Conservation (phyloP, 2,329 filamentous ascomycete species). For the Trichoderma asperellum region DNA sequence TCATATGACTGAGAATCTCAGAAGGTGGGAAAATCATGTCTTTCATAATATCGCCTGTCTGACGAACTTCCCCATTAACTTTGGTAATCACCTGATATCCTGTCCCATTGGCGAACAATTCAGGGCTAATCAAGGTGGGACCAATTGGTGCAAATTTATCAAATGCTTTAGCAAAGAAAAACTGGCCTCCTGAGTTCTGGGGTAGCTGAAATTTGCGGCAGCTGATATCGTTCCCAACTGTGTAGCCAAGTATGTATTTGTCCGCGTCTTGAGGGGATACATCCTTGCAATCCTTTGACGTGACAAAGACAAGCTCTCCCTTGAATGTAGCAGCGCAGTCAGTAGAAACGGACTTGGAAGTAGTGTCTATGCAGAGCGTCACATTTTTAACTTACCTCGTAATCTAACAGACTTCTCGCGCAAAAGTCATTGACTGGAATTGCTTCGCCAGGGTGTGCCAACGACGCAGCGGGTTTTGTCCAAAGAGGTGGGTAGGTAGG, state of each 20-base stretch:
- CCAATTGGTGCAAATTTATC: slow-evolving; percentile 58
- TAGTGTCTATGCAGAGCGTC: too few species aligned
- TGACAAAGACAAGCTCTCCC: slow-evolving; percentile 54
- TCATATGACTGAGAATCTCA: slow-evolving; percentile 49
- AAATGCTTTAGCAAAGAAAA: slow-evolving; percentile 55
- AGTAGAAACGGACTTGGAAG: too few species aligned
- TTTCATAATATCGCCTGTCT: slow-evolving; percentile 45
- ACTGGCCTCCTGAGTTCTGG: slow-evolving; percentile 43
- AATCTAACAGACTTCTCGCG: slow-evolving; percentile 47
- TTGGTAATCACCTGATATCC: slow-evolving; percentile 36
- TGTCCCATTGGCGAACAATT: slow-evolving; percentile 29
- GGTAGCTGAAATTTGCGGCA: slow-evolving; percentile 56
- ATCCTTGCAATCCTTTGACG: slow-evolving; percentile 52
- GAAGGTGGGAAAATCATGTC: slow-evolving; percentile 53
- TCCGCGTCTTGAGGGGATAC: slow-evolving; percentile 51
- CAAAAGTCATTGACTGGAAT: slow-evolving; percentile 45
- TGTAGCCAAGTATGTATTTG: slow-evolving; percentile 60
- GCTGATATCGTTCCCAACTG: slow-evolving; percentile 58
- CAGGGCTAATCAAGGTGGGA: slow-evolving; percentile 41
- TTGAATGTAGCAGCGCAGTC: too few species aligned
- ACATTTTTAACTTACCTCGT: slow-evolving; percentile 41
- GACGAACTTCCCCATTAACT: slow-evolving; percentile 52
- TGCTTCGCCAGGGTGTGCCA: slow-evolving; percentile 31
- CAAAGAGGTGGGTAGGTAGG: slow-evolving; percentile 31
- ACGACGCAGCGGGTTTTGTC: slow-evolving; percentile 33